Base-by-base conservation (phyloP, 176 grass and related monocot genomes). In the Thinopyrum elongatum region DNA sequence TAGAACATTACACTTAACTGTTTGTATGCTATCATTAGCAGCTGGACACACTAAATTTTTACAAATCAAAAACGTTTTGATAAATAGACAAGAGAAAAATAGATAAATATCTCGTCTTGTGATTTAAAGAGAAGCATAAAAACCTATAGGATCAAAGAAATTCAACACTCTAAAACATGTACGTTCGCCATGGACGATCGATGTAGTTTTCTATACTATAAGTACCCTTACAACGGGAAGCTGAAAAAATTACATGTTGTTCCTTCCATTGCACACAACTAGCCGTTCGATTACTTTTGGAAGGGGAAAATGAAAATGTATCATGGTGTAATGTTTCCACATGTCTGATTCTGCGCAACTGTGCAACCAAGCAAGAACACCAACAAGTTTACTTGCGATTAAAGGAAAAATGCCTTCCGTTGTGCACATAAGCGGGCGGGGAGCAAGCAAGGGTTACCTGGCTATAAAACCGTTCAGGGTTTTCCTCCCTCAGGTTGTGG, bases 401-500 rank as follows among this genome's bases (percentile, higher is more conserved):
- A 27, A 60, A 75, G 47, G 26, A n/a, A 38, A 62, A 16, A 38
- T 16, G 58, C 9, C 8, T 30, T 82, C 23, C 6, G 8, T 30
- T 76, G 44, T 76, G 72, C 72, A 69, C 36, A 80, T 38, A 60
- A 59, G 31, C 88, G 59, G 34, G 68, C 29, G 61, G 23, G 29
- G 44, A 86, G 47, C 17, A 78, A 83, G 74, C 19, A 19, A 34
- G 16, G 55, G 8, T 25, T 92, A 95, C 96, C 96, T 98, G 96
- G 79, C 89, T 98, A 67, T 91, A 92, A 78, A 98, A 98, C 72
- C 92, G 86, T 77, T 98, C 96, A 88, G 96, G 96, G 21, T 98
- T 98, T 90, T 98, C 93, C 88, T 98, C 96, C 80, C 93, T 94
- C 19, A 98, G 86, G 66, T 90, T 95, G 80, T 98, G 96, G 65